Conservation (phyloP, 805 yeast genomes). For the Metschnikowia arizonensis region DNA sequence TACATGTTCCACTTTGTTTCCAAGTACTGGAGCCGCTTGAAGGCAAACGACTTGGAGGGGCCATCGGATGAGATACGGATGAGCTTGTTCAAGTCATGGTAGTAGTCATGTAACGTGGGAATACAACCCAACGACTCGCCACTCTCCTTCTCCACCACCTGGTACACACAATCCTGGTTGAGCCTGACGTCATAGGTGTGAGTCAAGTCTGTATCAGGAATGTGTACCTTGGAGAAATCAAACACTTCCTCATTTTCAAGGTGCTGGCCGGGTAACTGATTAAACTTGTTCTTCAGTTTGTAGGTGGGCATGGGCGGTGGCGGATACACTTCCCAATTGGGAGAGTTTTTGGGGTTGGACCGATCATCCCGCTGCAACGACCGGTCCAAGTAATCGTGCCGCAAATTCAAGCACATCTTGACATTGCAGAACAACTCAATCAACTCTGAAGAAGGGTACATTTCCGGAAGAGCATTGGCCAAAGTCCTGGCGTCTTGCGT, state of each 20-base stretch:
- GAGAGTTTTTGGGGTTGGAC: slow-evolving; percentile 80
- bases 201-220: slow-evolving; percentile 45
- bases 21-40: slow-evolving; percentile 83
- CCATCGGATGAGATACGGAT: slow-evolving; percentile 84
- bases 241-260: slow-evolving; percentile 50
- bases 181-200: slow-evolving; percentile 38
- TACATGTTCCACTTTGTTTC: slow-evolving; percentile 97
- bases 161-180: slow-evolving; percentile 67
- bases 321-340: slow-evolving; percentile 80
- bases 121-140: slow-evolving; percentile 47
- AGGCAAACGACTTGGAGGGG: slow-evolving; percentile 94
- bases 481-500: slow-evolving; percentile 12
- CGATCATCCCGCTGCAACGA: slow-evolving; percentile 64
- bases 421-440: slow-evolving; percentile 60
- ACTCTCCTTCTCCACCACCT: slow-evolving; percentile 43
- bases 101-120: slow-evolving; percentile 84
- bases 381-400: slow-evolving; percentile 67
- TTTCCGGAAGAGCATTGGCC: slow-evolving; percentile 37
- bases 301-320: slow-evolving; percentile 87
- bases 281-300: slow-evolving; percentile 55
- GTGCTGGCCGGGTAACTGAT: slow-evolving; percentile 37
- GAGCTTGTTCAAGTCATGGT: slow-evolving; percentile 72
- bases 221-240: slow-evolving; percentile 50
- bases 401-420: slow-evolving; percentile 60
- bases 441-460: slow-evolving; percentile 64